Evolutionary conservation across 306 rosid species (phyloP), one percentile per base, ranked within the genome.

Genomic region (Pterocarpus santalinus): DNA sequence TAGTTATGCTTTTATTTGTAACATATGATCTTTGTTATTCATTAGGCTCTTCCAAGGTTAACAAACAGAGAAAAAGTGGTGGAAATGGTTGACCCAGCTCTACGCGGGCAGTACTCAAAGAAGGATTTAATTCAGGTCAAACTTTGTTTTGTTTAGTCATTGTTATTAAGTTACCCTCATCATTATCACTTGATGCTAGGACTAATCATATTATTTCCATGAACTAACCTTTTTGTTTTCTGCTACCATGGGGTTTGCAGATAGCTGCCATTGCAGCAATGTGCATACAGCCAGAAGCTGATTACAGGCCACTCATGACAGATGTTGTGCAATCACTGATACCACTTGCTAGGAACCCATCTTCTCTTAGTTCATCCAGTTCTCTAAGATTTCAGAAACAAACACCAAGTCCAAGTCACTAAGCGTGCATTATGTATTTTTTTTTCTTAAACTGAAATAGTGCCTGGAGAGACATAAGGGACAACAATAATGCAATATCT

Each of bases 231-330:
- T 33, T 57, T 47, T 65, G 41, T 17, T 65, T 65, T 67, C 76
- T 65, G 32, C 73, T 58, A 8, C 34, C 4, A 46, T 67, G 76
- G 58, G 62, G 30, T 12, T 77, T 39, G 12, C 79, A 96, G 98
- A 69, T 92, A 72, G 99, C 98, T 9, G 98, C 99, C 35, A 90
- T 96, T 68, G 99, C 99, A 79, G 99, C 99, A 56, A 89, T 94
- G 98, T 96, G 99, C 78, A 92, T 94, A 85, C 99, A 94, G 85
- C 94, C 98, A 72, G 98, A 96, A 91, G 97, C 98, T 72, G 98
- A 89, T 61, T 96, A 94, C 83, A 86, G 99, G 70, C 99, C 99
- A 7, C 81, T 96, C 33, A 94, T 94, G 97, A 90, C 94, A 4
- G 99, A 96, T 65, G 98, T 96, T 22, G 97, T 94, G 36, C 99